Percentiles rank a stretch among this genome's conserved stretches.
Evolutionary conservation across 2,329 filamentous ascomycete species (phyloP).

Genomic region (Colletotrichum lupini): DNA sequence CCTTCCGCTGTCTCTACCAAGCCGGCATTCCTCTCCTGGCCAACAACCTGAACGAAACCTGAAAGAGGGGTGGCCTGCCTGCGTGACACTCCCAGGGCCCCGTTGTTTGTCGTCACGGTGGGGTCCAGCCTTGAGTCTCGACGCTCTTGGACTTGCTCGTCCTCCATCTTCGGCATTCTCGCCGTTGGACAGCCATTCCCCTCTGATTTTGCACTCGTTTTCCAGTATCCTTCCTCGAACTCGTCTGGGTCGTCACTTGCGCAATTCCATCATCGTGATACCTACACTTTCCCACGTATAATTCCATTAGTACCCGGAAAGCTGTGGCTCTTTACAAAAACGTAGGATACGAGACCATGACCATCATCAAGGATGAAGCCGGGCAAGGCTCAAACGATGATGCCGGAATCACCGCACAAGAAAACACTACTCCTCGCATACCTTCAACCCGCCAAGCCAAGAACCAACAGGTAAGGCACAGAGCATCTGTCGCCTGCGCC

Average conservation of each 20-base stretch:
- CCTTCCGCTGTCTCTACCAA: neutral
- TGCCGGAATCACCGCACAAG: conserved; percentile 44
- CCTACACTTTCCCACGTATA: too few relatives aligned
- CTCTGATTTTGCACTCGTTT: neutral
- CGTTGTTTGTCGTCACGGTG: conserved; percentile 20
- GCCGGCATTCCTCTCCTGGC: conserved; percentile 2
- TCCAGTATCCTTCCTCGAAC: neutral
- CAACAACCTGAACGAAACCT: conserved; percentile 10
- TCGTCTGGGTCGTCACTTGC: neutral
- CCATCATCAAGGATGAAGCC: neutral
- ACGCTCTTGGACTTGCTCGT: neutral
- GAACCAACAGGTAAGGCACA: conserved; percentile 53
- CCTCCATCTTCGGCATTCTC: neutral
- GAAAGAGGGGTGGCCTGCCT: conserved; percentile 15
- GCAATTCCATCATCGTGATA: neutral
- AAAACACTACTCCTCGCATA: conserved; percentile 47
- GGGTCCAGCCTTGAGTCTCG: neutral
- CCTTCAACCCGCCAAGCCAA: conserved; percentile 40
- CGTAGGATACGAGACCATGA: neutral
- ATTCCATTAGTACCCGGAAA: neutral
- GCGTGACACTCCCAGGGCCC: conserved; percentile 18
- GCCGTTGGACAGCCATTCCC: neutral
- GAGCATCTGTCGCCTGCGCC: conserved; percentile 66
- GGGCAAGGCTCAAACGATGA: conserved; percentile 35
- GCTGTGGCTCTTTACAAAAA: neutral